Base-by-base conservation (phyloP, 2,329 filamentous ascomycete genomes). In the Westerdykella aurantiaca region DNA sequence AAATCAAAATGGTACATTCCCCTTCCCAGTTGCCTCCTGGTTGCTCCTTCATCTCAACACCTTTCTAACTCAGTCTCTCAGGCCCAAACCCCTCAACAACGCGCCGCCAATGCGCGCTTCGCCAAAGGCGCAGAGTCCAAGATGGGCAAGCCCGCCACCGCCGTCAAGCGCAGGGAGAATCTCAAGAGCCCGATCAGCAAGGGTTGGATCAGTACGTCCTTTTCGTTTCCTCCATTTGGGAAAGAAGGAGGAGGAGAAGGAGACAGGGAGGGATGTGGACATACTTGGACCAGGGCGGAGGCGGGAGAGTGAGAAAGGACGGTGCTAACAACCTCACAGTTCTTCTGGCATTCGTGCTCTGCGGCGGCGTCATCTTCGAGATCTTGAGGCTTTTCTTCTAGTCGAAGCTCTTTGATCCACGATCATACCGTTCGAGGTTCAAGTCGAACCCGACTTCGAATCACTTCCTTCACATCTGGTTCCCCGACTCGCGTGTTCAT, bases 61-160 rank as follows among this genome's bases (percentile, higher is more conserved):
- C 33, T 9, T 35, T 9, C 17, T 38, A 35, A 14, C 17, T 13
- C 3, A n/a, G n/a, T 35, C 33, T 14, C 34, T 18, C 43, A 89
- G 86, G 85, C 82, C 57, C 86, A 91, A 83, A 93, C 87, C 55
- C 86, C 84, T 56, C 80, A 88, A 69, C 88, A 93, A 75, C 83
- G 87, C 67, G 81, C 81, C 62, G 82, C 84, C 51, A 93, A 93
- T 73, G 80, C 80, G 62, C 85, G 85, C 70, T 94, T 88, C 70
- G 82, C 78, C 55, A 83, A 84, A 66, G 76, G 79, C 42, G 82
- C 91, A 66, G 81, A 85, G 64, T 72, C 75, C 47, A 85, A 83
- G 64, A 85, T 85, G 68, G 87, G 87, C 70, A 88, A 87, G 72
- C 69, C 71, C 2, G 55, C 72, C 50, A 53, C 58, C 18, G 59